A percentile compares a stretch with the other conserved stretches of the same genome.
Evolutionary conservation across 257 asterid species (phyloP).

Genomic region (Lycium ferocissimum): DNA sequence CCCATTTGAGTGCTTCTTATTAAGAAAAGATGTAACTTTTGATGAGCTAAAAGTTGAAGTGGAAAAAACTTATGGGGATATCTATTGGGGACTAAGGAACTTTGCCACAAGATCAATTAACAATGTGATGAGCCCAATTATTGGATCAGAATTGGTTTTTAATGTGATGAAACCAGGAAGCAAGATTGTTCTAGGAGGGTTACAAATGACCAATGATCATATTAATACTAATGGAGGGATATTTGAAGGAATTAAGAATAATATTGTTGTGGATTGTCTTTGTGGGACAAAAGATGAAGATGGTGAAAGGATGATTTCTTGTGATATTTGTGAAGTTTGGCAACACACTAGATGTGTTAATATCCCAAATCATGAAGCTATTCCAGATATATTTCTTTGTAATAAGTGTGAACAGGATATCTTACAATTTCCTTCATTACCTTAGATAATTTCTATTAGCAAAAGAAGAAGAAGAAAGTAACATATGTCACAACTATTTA

Average conservation of each 20-base stretch:
- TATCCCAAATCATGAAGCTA: constrained; percentile 58
- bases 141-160: constrained; percentile 64
- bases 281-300: constrained; percentile 84
- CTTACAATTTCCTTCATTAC: constrained; percentile 58
- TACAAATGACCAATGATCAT: constrained; percentile 26
- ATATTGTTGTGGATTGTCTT: constrained; percentile 58
- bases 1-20: constrained; percentile 59
- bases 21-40: constrained; percentile 52
- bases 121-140: constrained; percentile 37
- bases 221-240: constrained; percentile 35
- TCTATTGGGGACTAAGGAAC: constrained; percentile 60
- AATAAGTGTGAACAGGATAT: constrained; percentile 74
- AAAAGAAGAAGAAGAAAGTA: background rate
- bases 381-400: constrained; percentile 76
- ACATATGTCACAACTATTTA: background rate
- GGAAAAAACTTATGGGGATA: constrained; percentile 64
- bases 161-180: constrained; percentile 55
- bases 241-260: constrained; percentile 38
- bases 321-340: constrained; percentile 89
- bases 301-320: constrained; percentile 87
- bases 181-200: constrained; percentile 54
- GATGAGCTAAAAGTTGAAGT: constrained; percentile 66
- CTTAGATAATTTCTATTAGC: constrained; percentile 34
- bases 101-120: constrained; percentile 44
- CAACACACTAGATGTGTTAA: constrained; percentile 81